phyloP scores from a whole-genome alignment of 1,284 basidiomycete genomes.

The Cronartium quercuum region DNA sequence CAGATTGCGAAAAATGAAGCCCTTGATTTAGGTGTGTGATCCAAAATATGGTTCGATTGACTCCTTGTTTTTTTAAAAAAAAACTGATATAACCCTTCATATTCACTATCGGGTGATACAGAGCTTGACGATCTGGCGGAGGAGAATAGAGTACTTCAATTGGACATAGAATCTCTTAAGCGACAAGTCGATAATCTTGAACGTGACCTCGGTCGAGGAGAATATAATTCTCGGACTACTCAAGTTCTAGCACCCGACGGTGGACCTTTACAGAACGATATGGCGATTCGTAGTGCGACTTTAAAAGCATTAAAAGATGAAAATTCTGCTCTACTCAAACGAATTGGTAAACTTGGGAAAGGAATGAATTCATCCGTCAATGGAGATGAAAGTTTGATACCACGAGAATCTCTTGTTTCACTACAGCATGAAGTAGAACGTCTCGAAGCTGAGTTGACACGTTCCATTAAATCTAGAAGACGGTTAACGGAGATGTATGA shows the following conservation, averaged over 20 bases:
- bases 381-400: conserved; percentile 7
- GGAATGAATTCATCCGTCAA: not conserved
- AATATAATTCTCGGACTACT: conserved; percentile 16
- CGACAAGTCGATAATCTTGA: conserved; percentile 33
- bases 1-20: conserved; percentile 33
- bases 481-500: conserved; percentile 19
- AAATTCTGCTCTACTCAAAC: conserved; percentile 18
- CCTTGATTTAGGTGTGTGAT: conserved; percentile 21
- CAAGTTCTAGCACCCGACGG: conserved; percentile 23
- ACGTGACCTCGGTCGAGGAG: conserved; percentile 34
- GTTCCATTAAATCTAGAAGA: conserved; percentile 8
- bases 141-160: conserved; percentile 29
- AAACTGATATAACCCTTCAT: not conserved
- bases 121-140: conserved; percentile 32
- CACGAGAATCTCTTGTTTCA: conserved; percentile 18
- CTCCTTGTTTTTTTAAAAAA: not conserved
- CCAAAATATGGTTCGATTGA: not conserved
- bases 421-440: conserved; percentile 2
- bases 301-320: conserved; percentile 14
- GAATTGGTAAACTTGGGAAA: conserved; percentile 24
- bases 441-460: conserved; percentile 10
- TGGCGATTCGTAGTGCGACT: conserved; percentile 17
- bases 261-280: conserved; percentile 12
- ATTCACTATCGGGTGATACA: not conserved
- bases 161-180: conserved; percentile 32